Base-by-base conservation (phyloP, 148 eudicot genomes). In the Heliosperma pusillum region DNA sequence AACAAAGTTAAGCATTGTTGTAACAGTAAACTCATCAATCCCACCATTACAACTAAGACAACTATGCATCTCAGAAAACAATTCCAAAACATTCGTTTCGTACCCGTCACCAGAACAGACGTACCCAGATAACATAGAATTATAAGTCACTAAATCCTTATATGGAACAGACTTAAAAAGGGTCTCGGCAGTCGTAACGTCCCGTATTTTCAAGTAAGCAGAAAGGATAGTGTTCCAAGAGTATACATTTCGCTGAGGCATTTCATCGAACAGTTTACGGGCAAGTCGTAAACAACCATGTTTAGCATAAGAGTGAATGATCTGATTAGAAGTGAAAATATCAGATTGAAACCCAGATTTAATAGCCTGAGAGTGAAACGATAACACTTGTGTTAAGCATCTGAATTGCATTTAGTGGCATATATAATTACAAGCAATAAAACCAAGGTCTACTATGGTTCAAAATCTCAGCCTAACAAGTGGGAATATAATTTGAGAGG, bases 181-280 rank as follows among this genome's bases (percentile, higher is more conserved):
- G 11, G 27, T 7, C 68, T 84, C 85, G 17, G 94, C 94, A 45
- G 77, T 76, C 1, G 63, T 10, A 58, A 89, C 50, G 78, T 87
- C 86, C 0, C 67, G 73, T 75, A 80, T 77, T 74, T 80, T 85
- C 63, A 91, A 70, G 79, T 87, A 76, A 53, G 97, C 91, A 77
- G 86, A 83, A 57, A 93, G 87, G 4, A 89, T 85, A n/a, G 97
- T 83, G 76, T 93, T 93, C 98, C 97, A 93, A 76, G 97, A 74
- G 82, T 79, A 93, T 3, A 88, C 91, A 74, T 93, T 93, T 78
- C 91, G 83, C 58, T 81, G 78, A 72, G 91, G 89, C 91, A 93
- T 88, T 88, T 89, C 91, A n/a, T 87, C 98, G 80, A 93, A 93
- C 90, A 93, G 61, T 20, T 83, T 86, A 0, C 66, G 88, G 45